Evolutionary conservation across 768 basidiomycete genomes (phyloP), one percentile per base, ranked within the genome.

Genomic region (Sporobolomyces roseus): DNA sequence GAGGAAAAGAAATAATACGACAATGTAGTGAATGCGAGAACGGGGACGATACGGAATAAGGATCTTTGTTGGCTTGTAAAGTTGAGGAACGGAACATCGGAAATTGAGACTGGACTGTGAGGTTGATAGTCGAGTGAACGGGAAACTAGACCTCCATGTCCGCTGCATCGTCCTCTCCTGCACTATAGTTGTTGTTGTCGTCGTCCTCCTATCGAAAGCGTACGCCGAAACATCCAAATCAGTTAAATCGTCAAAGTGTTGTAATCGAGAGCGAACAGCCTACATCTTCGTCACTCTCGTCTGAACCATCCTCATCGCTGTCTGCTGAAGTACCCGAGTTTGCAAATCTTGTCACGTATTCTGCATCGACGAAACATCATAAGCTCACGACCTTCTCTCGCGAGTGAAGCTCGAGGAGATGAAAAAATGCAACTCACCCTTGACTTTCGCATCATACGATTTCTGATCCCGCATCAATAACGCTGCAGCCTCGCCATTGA

Each of bases 401-500:
- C 43, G 3, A 12, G 12, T 17, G 33, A 27, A 35, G 17, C 25
- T 30, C 30, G 23, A 33, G 38, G 3, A 50, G 49, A 25, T 29
- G 27, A 23, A 17, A 30, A 19, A 29, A 5, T 19, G 38, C 21
- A 16, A 23, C 30, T 32, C 76, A 88, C 91, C 91, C 81, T 92
- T 91, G 64, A 99, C 93, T 78, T 91, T 94, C 29, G 84, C 84
- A 72, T 94, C 92, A 75, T 99, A 99, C 71, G 91, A 88, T 78
- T 93, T 92, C 38, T 93, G 93, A 77, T 98, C 93, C 33, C 94
- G 88, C 91, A 98, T 93, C 70, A 98, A 84, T 43, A 99, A 82
- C 2, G 94, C 92, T 13, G 96, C 96, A 25, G 96, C 96, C 80
- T 99, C 96, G 38, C 94, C 94, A 73, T 99, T 99, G 61, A 98